Base-by-base conservation (phyloP, 306 rosid genomes). In the Lathyrus oleraceus region DNA sequence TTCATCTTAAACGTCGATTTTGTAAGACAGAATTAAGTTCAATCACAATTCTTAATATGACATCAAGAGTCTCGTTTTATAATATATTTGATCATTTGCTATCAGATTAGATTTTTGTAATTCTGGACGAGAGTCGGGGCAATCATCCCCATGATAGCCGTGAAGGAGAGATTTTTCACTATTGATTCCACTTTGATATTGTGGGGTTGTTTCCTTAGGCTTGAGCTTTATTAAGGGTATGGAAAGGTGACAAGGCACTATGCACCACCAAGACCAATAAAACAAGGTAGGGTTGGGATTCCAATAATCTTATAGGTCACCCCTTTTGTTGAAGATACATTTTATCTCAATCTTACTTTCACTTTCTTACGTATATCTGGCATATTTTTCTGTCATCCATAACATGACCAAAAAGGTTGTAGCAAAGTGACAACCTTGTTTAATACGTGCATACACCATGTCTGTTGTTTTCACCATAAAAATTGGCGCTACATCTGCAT, bases 241-340 rank as follows among this genome's bases (percentile, higher is more conserved):
- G 91, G 89, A 88, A 82, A 73, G 77, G 80, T 76, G 87, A 82
- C 89, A 66, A 82, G 86, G 47, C 89, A 82, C 79, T 65, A 73
- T 69, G 81, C 25, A 70, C 82, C 25, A 70, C 81, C 74, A 60
- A 61, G 20, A 38, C 67, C 19, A 64, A 51, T 63, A 14, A 6
- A 39, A 42, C 17, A 62, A 67, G 39, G 74, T 61, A 17, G 67
- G 83, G 86, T 72, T 70, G 78, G 60, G 85, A 70, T 59, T 67
- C 54, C 79, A 71, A 36, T 75, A 38, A 61, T 66, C 61, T 35
- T 35, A 43, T 70, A 40, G 51, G 74, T 73, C 77, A 45, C 61
- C 74, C 35, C 44, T 54, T 42, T 63, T 52, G 40, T 69, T 76
- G 17, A 62, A 10, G 70, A 38, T 63, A 15, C 69, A 21, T 54